These are phyloP conservation scores for Vigna reflexopilosa DNA, from an alignment of 306 rosid species.

Conservation along the genomic window DNA sequence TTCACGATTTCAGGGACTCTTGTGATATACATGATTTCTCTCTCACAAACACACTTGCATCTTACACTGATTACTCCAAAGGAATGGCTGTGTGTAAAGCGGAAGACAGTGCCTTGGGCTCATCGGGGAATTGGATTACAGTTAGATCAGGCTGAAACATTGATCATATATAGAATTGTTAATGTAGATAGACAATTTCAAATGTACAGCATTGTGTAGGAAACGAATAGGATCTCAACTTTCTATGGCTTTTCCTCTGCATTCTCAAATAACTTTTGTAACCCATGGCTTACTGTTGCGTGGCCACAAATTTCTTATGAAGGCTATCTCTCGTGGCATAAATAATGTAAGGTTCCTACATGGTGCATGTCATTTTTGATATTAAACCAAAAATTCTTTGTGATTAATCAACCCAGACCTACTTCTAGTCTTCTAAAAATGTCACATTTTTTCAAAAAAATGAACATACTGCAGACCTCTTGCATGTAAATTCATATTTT, in stretches of 20 bases:
- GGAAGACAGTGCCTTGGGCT: constrained; percentile 39
- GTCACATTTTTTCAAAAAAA: background rate
- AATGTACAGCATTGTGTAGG: constrained; percentile 46
- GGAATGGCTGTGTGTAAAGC: constrained; percentile 25
- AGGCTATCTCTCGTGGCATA: background rate
- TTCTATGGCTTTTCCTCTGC: constrained; percentile 16
- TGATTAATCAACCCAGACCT: background rate
- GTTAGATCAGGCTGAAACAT: constrained; percentile 52
- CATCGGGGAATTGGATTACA: constrained; percentile 65
- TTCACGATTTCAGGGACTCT: constrained; percentile 38
- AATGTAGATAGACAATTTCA: constrained; percentile 28
- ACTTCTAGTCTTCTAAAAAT: background rate
- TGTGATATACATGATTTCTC: constrained; percentile 35
- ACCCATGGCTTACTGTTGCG: constrained; percentile 7
- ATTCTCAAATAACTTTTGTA: background rate
- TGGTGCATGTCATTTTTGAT: background rate
- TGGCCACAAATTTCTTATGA: constrained; percentile 13
- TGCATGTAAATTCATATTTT: too few species aligned
- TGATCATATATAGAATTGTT: background rate
- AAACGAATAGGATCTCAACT: constrained; percentile 31
- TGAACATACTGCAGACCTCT: background rate
- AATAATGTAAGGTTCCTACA: background rate
- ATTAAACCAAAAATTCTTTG: background rate
- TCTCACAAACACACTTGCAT: constrained; percentile 43
- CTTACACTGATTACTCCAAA: constrained; percentile 14